These are phyloP conservation scores for Claviceps cyperi DNA, from an alignment of 2,329 filamentous ascomycete genomes.

Conservation along the genomic window DNA sequence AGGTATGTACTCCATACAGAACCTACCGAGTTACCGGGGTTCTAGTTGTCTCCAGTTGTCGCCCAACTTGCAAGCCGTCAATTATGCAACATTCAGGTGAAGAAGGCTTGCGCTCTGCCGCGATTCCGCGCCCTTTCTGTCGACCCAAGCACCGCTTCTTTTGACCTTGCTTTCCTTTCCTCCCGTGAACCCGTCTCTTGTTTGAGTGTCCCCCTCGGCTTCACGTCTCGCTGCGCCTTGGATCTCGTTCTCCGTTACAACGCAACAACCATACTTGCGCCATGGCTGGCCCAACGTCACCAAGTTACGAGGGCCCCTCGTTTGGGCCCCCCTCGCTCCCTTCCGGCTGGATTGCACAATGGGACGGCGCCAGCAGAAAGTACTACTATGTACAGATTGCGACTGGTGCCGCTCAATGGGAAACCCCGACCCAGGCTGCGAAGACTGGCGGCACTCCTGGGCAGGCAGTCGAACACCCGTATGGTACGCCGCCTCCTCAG, in stretches of 20 bases:
- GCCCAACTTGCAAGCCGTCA: too few relatives aligned
- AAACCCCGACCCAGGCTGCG: constrained; percentile 51
- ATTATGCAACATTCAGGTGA: background rate
- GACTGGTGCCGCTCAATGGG: constrained; percentile 60
- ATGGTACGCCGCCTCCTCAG: constrained; percentile 40
- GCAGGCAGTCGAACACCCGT: constrained; percentile 44
- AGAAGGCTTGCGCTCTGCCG: constrained; percentile 1
- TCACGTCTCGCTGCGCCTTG: background rate
- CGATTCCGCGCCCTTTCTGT: background rate
- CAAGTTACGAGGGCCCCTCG: constrained; percentile 43
- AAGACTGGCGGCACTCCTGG: constrained; percentile 46
- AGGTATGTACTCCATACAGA: too few relatives aligned
- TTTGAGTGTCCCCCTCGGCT: background rate
- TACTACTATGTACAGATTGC: constrained; percentile 62
- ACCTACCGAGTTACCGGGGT: too few relatives aligned
- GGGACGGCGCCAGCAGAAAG: constrained; percentile 48
- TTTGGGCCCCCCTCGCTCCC: constrained; percentile 46
- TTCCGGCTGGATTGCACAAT: constrained; percentile 55
- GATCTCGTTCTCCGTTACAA: background rate
- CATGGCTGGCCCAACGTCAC: constrained; percentile 45
- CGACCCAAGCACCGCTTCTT: background rate
- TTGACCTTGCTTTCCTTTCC: too few relatives aligned
- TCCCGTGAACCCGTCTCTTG: too few relatives aligned
- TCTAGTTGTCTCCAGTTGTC: too few relatives aligned
- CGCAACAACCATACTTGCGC: constrained; percentile 4